A percentile compares a stretch with the other conserved stretches of the same genome.
Conservation (phyloP, 352 stramenopile genomes). For the Phytopythium boreale region DNA sequence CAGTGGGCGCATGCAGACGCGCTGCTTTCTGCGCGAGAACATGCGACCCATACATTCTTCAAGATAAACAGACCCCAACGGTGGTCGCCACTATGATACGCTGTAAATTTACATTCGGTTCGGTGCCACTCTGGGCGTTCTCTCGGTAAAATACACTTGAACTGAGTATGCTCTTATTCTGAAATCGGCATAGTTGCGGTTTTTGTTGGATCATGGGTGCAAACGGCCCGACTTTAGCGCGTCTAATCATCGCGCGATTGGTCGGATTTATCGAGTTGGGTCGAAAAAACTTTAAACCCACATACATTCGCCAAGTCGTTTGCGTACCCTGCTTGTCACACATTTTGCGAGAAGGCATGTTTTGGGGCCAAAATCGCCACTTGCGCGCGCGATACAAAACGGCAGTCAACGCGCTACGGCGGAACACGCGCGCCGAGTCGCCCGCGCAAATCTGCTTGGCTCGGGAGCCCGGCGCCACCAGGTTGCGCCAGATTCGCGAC, state of each 20-base stretch:
- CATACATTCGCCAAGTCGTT: neutral
- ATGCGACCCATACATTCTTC: neutral
- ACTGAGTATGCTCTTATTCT: neutral
- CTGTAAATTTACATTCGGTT: neutral
- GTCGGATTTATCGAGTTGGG: neutral
- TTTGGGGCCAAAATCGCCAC: neutral
- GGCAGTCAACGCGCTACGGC: neutral
- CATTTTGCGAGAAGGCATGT: neutral
- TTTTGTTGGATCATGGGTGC: conserved; percentile 5
- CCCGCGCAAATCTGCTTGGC: neutral
- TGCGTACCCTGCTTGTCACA: neutral
- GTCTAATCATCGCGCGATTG: neutral
- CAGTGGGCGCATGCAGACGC: too few species aligned
- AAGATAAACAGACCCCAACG: neutral
- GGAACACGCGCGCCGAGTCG: neutral
- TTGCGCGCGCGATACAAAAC: too few species aligned
- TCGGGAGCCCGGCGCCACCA: neutral
- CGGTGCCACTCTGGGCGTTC: neutral
- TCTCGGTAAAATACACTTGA: neutral
- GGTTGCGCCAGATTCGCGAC: neutral
- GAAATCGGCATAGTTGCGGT: neutral
- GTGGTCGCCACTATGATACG: neutral
- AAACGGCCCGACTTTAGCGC: neutral
- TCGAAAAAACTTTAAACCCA: neutral
- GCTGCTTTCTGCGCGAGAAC: too few species aligned